A percentile compares a stretch with the other conserved stretches of the same genome.
These are phyloP conservation scores for Bassia scoparia DNA, from an alignment of 148 eudicot species.

Conservation along the genomic window DNA sequence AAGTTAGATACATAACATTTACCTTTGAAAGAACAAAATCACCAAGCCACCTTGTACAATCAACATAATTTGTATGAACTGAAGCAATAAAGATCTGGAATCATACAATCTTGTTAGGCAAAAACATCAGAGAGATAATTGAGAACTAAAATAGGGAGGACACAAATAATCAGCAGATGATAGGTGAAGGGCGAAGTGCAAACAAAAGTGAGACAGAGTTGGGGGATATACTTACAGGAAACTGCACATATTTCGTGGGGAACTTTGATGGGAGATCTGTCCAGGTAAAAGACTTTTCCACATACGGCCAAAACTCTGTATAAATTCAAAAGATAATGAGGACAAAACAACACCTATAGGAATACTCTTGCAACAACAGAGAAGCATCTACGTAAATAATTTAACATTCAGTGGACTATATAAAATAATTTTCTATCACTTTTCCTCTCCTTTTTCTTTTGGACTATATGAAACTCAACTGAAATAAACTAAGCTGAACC, in stretches of 20 bases:
- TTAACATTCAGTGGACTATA: neutral
- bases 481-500: no score
- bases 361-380: neutral
- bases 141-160: neutral
- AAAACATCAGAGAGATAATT: neutral
- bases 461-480: no score
- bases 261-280: conserved; percentile 94
- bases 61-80: conserved; percentile 91
- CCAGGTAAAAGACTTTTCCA: conserved; percentile 94
- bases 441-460: no score
- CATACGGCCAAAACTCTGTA: conserved; percentile 96
- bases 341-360: neutral
- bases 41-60: conserved; percentile 98
- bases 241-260: conserved; percentile 97
- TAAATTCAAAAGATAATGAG: neutral
- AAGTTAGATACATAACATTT: neutral
- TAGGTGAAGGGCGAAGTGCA: neutral
- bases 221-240: conserved; percentile 57
- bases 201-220: neutral
- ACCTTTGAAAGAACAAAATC: conserved; percentile 97
- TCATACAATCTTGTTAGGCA: neutral
- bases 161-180: neutral
- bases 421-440: no score
- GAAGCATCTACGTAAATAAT: neutral
- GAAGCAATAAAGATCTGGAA: conserved; percentile 80